Evolutionary conservation across 2,329 filamentous ascomycete genomes (phyloP).

Genomic region (Fusarium tricinctum): DNA sequence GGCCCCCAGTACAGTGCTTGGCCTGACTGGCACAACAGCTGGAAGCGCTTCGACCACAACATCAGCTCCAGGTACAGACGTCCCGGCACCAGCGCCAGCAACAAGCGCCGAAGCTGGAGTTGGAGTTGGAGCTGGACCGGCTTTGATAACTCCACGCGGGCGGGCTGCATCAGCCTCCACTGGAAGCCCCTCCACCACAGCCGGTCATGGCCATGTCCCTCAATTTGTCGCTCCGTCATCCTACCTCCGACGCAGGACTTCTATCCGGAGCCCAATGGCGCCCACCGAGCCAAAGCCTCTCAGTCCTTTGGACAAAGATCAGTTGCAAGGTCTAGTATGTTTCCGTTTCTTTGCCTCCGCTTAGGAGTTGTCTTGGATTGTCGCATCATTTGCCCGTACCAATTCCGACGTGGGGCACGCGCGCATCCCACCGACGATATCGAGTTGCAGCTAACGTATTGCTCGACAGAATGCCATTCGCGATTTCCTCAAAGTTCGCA

Average conservation of each 20-base stretch:
- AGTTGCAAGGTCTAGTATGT: constrained; percentile 82
- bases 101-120: constrained; percentile 13
- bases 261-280: constrained; percentile 55
- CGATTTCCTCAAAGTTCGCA: constrained; percentile 95
- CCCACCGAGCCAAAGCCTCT: constrained; percentile 59
- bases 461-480: constrained; percentile 82
- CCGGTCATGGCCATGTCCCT: constrained; percentile 57
- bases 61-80: constrained; percentile 25
- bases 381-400: constrained; percentile 35
- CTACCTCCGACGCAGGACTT: constrained; percentile 63
- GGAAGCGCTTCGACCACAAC: constrained; percentile 30
- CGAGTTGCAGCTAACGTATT: constrained; percentile 26
- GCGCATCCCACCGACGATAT: constrained; percentile 20
- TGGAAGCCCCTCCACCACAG: constrained; percentile 41
- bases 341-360: constrained; percentile 15
- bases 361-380: constrained; percentile 9
- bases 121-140: constrained; percentile 29
- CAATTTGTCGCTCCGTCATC: constrained; percentile 73
- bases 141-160: constrained; percentile 42
- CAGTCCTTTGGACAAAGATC: constrained; percentile 79
- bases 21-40: constrained; percentile 28
- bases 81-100: constrained; percentile 9
- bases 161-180: constrained; percentile 44
- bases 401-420: constrained; percentile 37
- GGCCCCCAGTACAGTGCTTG: constrained; percentile 25